phyloP scores from a whole-genome alignment of 73 alveolate genomes.

The Stentor coeruleus region DNA sequence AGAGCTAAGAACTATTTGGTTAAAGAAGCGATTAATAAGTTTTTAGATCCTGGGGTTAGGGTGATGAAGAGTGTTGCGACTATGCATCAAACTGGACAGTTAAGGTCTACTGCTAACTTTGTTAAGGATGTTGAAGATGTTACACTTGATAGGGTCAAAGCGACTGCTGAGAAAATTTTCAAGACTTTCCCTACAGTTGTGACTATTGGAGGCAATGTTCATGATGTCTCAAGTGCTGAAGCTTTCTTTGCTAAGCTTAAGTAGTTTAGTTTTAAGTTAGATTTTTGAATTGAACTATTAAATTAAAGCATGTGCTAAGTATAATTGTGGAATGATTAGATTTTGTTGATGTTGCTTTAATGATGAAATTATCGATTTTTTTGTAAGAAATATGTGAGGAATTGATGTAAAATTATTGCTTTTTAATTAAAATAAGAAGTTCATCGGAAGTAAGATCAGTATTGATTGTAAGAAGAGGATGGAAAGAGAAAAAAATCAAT shows the following conservation, averaged over 20 bases:
- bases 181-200: neutral
- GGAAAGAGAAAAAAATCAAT: no score
- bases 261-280: no score
- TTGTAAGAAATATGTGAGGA: no score
- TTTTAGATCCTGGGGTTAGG: neutral
- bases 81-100: neutral
- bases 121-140: neutral
- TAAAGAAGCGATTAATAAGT: neutral
- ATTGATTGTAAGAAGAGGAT: no score
- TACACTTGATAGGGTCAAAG: conserved; percentile 3
- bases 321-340: no score
- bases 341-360: no score
- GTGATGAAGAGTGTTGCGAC: neutral
- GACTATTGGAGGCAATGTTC: conserved; percentile 12
- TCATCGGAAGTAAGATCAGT: no score
- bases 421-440: no score
- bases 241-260: neutral
- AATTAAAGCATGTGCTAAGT: no score
- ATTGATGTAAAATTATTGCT: no score
- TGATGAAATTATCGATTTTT: no score
- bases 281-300: no score
- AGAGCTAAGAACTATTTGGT: neutral
- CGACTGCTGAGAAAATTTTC: neutral
- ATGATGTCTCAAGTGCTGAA: conserved; percentile 13
- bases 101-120: neutral